Base-by-base conservation (phyloP, 176 grass and related monocot genomes). In the Bromus sterilis region DNA sequence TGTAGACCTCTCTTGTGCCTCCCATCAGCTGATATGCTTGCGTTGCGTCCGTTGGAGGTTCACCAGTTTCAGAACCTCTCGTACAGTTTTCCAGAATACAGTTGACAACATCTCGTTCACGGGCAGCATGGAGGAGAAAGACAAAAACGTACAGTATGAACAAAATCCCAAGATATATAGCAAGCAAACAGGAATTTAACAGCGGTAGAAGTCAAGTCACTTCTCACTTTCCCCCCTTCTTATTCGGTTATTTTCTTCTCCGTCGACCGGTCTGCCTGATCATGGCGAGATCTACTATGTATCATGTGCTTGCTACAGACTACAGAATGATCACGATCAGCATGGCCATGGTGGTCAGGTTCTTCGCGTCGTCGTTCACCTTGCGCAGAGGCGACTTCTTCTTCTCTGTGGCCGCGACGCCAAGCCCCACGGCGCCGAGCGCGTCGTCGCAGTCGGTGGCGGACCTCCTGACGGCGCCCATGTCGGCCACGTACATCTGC, bases 371-470 rank as follows among this genome's bases (percentile, higher is more conserved):
- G 51, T 40, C 39, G 51, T 89, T 21, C 71, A 80, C 77, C 82
- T 85, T 85, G 32, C 63, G 20, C 62, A 89, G 41, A 71, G 62
- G 82, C 61, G 48, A 46, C 11, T 28, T 3, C 29, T 2, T 5
- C 39, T 2, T 6, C 14, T 71, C 3, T 6, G 61, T 16, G 28
- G 61, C 61, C 13, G 61, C 16, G 61, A 3, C 61, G 30, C 15
- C 61, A 4, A 1, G 49, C 6, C 2, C 37, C 37, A 13, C 24
- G 21, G 21, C 4, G 4, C 32, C 15, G 85, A 85, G 81, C 53
- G 87, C 82, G 24, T 26, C 62, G 30, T 81, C 77, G 87, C 87
- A 89, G 61, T 75, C 82, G 25, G 41, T 21, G 49, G 82, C 51
- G 10, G 82, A 77, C 23, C 35, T 61, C 62, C 32, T 11, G 77